Percentiles rank a stretch among this genome's conserved stretches.
These are phyloP conservation scores for Ophiostoma triangulosporum DNA, from an alignment of 2,329 filamentous ascomycete species.

Conservation along the genomic window DNA sequence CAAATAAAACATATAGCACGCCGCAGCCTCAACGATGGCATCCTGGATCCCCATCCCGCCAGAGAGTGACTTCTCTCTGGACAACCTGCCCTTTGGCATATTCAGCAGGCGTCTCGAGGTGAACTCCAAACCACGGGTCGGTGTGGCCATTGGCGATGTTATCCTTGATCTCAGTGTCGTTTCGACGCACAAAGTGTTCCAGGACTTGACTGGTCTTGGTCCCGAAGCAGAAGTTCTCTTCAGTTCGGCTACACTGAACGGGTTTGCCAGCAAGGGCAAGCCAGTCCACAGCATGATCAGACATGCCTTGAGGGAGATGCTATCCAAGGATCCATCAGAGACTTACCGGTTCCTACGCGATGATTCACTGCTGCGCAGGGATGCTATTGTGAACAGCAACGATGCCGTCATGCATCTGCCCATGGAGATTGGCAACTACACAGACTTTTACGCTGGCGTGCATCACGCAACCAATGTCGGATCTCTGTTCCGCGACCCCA, in stretches of 20 bases:
- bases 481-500: constrained; percentile 34
- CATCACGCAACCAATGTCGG: constrained; percentile 3
- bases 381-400: background rate
- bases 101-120: background rate
- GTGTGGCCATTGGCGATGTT: constrained; percentile 1
- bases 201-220: background rate
- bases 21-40: constrained; percentile 23
- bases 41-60: constrained; percentile 14
- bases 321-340: background rate
- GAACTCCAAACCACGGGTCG: background rate
- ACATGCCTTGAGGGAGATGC: background rate
- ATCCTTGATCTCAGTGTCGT: background rate
- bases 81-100: constrained; percentile 9
- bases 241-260: background rate
- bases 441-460: constrained; percentile 8
- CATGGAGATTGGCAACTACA: constrained; percentile 9
- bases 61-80: constrained; percentile 7
- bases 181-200: background rate
- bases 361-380: background rate
- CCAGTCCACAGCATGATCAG: background rate
- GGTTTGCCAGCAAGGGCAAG: constrained; percentile 3
- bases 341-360: background rate
- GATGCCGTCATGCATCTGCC: constrained; percentile 2
- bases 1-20: background rate
- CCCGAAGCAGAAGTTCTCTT: background rate